Base-by-base conservation (phyloP, 768 basidiomycete species). In the Dentipellis sp. region DNA sequence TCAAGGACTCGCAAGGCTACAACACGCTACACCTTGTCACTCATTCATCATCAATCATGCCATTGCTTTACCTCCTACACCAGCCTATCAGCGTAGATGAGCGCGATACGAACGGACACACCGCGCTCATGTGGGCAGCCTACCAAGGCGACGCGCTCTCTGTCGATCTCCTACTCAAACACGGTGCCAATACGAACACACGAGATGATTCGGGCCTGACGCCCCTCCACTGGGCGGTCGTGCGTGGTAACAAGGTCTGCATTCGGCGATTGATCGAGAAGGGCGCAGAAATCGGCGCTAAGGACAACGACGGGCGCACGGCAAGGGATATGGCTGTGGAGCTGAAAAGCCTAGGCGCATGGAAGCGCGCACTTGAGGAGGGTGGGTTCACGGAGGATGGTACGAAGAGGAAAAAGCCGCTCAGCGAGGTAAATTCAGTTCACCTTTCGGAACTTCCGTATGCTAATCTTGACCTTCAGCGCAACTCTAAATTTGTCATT, bases 111-210 rank as follows among this genome's bases (percentile, higher is more conserved):
- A 88, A 91, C 64, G 97, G 97, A 0, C 97, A 98, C 67, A 97
- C 95, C 0, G 79, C 91, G 0, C 77, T 98, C 51, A 97, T 97
- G 91, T 99, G 97, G 97, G 97, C 97, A 5, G 91, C 93, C 9
- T 99, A 98, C 70, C 97, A 99, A 68, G 97, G 97, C 48, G 97
- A 99, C 66, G 94, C 93, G 1, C 80, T 98, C 36, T 92, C 90
- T 2, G 94, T 98, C 5, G 94, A 97, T 60, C 70, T 98, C 48
- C 72, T 99, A 42, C 77, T 99, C 52, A 81, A 84, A 55, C 91
- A 94, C 62, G 91, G 91, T 2, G 94, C 97, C 1, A 88, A 83
- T 56, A 76, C 86, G 0, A 83, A 83, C 57, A 69, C 85, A 11
- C 79, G 79, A 37, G 97, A 98, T 66, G 84, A 91, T 63, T 72